Evolutionary conservation across 1,284 basidiomycete species (phyloP).

Genomic region (Violaceomyces palustris): DNA sequence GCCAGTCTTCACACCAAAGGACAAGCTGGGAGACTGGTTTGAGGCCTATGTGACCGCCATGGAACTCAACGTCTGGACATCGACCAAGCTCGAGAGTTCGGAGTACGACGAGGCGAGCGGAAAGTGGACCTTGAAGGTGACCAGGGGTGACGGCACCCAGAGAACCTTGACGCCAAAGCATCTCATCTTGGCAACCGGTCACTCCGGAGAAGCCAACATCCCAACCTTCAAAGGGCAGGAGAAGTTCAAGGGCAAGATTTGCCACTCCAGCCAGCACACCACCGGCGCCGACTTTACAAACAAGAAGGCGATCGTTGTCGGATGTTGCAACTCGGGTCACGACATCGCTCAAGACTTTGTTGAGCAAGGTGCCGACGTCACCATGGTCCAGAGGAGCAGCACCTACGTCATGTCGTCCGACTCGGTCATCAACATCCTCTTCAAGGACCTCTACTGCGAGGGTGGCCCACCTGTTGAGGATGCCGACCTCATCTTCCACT

Average conservation of each 20-base stretch:
- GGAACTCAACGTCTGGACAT: conserved; percentile 66
- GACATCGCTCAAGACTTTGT: conserved; percentile 57
- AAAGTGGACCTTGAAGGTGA: conserved; percentile 61
- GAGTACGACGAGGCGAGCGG: conserved; percentile 57
- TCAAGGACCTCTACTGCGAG: conserved; percentile 60
- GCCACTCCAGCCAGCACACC: conserved; percentile 61
- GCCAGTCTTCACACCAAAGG: conserved; percentile 48
- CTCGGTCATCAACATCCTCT: conserved; percentile 29
- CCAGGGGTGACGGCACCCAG: conserved; percentile 55
- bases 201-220: conserved; percentile 59
- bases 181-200: conserved; percentile 62
- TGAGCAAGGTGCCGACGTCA: conserved; percentile 59
- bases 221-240: conserved; percentile 56
- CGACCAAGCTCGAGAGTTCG: conserved; percentile 57
- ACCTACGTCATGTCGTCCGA: conserved; percentile 62
- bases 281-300: conserved; percentile 58
- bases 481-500: conserved; percentile 59
- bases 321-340: conserved; percentile 61
- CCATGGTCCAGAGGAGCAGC: conserved; percentile 63
- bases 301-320: conserved; percentile 63
- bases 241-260: conserved; percentile 59
- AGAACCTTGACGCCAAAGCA: conserved; percentile 59
- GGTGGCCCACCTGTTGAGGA: conserved; percentile 57
- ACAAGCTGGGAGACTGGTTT: conserved; percentile 65
- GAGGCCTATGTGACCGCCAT: conserved; percentile 64